Evolutionary conservation across 495 filamentous ascomycete genomes (phyloP), one percentile per base, ranked within the genome.

Genomic region (Penicillium lividum): DNA sequence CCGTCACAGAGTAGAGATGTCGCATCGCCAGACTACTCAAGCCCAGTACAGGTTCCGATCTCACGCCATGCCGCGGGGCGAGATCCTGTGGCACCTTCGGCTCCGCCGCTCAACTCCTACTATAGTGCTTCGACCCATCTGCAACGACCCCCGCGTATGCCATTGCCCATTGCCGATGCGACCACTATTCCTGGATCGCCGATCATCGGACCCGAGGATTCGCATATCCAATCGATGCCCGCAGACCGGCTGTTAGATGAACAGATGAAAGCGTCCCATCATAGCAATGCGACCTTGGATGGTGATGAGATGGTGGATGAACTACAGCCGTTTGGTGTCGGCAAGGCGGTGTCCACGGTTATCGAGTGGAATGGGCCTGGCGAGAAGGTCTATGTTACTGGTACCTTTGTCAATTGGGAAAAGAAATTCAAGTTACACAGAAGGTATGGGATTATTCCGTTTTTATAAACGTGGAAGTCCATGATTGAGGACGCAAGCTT

Each of bases 371-470:
- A 78, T 51, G 81, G 86, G 28, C 83, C 82, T 36, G 89, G 89
- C 33, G 84, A 95, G 54, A 94, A 91, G 75, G 86, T 98, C 56
- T 98, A 95, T 71, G 90, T 98, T 38, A 98, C 95, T 1, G 94
- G 94, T 59, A 98, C 95, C 18, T 97, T 97, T 67, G 93, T 93
- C 55, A 86, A 90, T 65, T 98, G 94, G 94, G 90, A 91, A 69
- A 87, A 89, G 73, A 97, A 97, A 71, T 93, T 88, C 63, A 84
- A 86, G 51, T 76, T 98, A 68, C 85, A 90, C 70, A 87, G 83
- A 79, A 86, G 87, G 93, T 97, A 81, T 65, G 71, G 5, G 13
- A 28, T 25, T 8, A 5, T 0, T 5, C 25, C 46, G 40, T 27
- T 43, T 27, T 16, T 43, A 18, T 13, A 50, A 7, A 16, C 11